Evolutionary conservation across 768 basidiomycete species (phyloP), one percentile per base, ranked within the genome.

Genomic region (Russula sp.): DNA sequence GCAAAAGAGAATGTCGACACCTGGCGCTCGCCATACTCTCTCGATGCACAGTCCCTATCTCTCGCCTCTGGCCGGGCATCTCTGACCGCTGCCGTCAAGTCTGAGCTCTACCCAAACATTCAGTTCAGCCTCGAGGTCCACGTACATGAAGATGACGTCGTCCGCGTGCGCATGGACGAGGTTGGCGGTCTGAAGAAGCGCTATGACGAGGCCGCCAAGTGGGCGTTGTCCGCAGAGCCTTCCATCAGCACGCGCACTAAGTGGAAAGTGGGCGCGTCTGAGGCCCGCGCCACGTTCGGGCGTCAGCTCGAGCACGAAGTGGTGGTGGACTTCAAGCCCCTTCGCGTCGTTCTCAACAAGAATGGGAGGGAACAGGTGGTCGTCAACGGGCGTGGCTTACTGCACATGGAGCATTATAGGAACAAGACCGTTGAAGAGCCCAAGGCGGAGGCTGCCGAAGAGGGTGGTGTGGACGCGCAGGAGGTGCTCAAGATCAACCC

Each of bases 371-470:
- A 88, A 60, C 89, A 97, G 69, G 79, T 99, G 52, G 86, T 93
- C 9, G 73, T 99, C 39, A 99, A 99, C 69, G 93, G 90, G 2
- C 81, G 85, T 43, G 90, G 91, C 1, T 79, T 99, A 35, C 77
- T 99, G 65, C 95, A 98, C 67, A 95, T 99, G 96, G 97, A 99
- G 70, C 97, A 98, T 73, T 98, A 95, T 79, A 88, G 91, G 68
- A 79, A 78, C 22, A 85, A 87, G 69, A 71, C 74, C n/a, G 73
- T 70, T 9, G 74, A 77, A 63, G 78, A 77, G 46, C 69, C 8
- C 77, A 79, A 73, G 47, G 82, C 81, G 59, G 79, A 78, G 34
- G 73, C 77, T 11, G 74, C 81, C 32, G 75, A 75, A 22, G 77
- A 73, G 64, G 71, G 69, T 18, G 71, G 69, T 18, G 65, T 69